Evolutionary conservation across 257 asterid species (phyloP).

Genomic region (Solanum pimpinellifolium): DNA sequence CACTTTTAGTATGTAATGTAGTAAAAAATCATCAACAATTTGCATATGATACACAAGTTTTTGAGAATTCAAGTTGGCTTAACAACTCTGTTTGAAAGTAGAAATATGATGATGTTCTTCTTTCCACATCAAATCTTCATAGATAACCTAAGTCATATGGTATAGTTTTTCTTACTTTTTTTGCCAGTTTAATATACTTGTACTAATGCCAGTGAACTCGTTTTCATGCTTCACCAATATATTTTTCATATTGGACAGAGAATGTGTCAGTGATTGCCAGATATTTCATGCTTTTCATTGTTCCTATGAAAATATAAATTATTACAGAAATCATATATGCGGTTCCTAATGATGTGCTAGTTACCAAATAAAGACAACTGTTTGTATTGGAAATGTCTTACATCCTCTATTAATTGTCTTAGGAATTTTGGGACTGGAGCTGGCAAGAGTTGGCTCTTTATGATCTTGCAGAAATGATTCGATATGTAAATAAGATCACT

Average conservation of each 20-base stretch:
- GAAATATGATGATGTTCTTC: background rate
- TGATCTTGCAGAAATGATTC: slow-evolving; percentile 80
- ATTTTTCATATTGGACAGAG: background rate
- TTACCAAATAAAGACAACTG: background rate
- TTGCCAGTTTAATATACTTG: background rate
- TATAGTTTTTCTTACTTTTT: background rate
- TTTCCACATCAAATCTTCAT: background rate
- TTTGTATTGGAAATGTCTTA: background rate
- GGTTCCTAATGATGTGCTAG: background rate
- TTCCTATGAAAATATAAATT: background rate
- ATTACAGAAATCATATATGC: background rate
- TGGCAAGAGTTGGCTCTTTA: slow-evolving; percentile 93
- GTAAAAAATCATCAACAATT: background rate
- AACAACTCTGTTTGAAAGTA: background rate
- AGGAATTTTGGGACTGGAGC: slow-evolving; percentile 99
- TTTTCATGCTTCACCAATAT: background rate
- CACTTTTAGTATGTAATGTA: background rate
- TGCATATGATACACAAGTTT: background rate
- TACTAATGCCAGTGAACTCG: background rate
- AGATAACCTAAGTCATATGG: background rate
- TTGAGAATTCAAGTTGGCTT: background rate
- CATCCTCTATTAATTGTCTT: slow-evolving; percentile 1
- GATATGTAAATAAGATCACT: slow-evolving; percentile 44
- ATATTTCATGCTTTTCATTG: background rate
- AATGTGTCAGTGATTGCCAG: background rate